A percentile compares a stretch with the other conserved stretches of the same genome.
phyloP scores from a whole-genome alignment of 1,139 yeast species.

The Protomyces macrosporus region DNA sequence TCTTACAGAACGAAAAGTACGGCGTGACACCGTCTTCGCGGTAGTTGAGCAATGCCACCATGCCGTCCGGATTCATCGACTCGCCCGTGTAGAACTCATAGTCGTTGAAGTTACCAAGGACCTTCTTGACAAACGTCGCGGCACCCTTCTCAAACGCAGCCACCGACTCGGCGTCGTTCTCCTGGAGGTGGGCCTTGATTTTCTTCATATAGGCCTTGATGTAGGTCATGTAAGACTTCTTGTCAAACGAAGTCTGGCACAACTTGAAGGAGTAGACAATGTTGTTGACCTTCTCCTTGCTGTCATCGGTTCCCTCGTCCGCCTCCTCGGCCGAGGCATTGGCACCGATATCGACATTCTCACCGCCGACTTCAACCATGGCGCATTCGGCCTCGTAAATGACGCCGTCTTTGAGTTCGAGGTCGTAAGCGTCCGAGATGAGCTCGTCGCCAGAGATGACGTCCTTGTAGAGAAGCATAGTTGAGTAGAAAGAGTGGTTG shows the following conservation, averaged over 20 bases:
- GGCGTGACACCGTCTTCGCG: slow-evolving; percentile 99
- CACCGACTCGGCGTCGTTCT: slow-evolving; percentile 78
- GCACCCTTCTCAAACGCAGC: slow-evolving; percentile 96
- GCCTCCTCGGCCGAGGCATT: slow-evolving; percentile 98
- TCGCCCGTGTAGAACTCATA: slow-evolving; percentile 99
- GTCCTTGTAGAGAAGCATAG: slow-evolving; percentile 46
- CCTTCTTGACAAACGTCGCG: slow-evolving; percentile 88
- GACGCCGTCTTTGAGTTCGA: slow-evolving; percentile 76
- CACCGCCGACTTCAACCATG: slow-evolving; percentile 75
- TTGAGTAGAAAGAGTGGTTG: neutral
- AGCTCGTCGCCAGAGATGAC: slow-evolving; percentile 89
- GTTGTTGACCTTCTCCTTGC: slow-evolving; percentile 88
- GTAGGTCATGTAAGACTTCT: slow-evolving; percentile 52
- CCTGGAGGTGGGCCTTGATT: slow-evolving; percentile 59
- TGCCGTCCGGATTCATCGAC: slow-evolving; percentile 83
- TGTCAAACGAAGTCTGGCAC: slow-evolving; percentile 91
- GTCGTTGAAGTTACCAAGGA: slow-evolving; percentile 89
- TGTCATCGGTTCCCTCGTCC: slow-evolving; percentile 76
- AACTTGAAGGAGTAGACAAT: slow-evolving; percentile 98
- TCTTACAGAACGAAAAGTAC: slow-evolving; percentile 93
- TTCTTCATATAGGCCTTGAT: slow-evolving; percentile 89
- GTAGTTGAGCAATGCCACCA: slow-evolving; percentile 97
- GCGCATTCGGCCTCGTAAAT: slow-evolving; percentile 96
- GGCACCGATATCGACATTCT: slow-evolving; percentile 96
- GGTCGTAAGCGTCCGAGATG: slow-evolving; percentile 94